Base-by-base conservation (phyloP, 116 monocot genomes). In the Zostera marina region DNA sequence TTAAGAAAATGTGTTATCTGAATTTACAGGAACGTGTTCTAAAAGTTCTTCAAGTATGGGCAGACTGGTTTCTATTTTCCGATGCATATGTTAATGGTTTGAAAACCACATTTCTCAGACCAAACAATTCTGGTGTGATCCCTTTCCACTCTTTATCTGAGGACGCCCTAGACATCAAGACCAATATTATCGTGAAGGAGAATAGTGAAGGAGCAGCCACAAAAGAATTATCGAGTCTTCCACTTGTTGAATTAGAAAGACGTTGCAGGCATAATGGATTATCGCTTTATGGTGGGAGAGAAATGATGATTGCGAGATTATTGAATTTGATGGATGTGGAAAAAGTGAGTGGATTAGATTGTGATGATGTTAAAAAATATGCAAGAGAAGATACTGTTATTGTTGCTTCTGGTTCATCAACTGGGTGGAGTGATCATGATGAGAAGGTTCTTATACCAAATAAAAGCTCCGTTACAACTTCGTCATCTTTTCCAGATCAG, bases 41-140 rank as follows among this genome's bases (percentile, higher is more conserved):
- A 32, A 99, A 99, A 63, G 91, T 99, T 69, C 77, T 99, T 76
- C 99, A 99, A 83, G 99, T 99, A 60, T 99, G 99, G 99, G 78
- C 77, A 39, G 99, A 99, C 61, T 99, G 99, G 99, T 99, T 99
- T 68, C 83, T 99, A 19, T 99, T 99, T 70, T 91, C 99, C 7
- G 99, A 99, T 79, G 87, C 99, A 57, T 99, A 87, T 77, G 73
- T 99, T 41, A 99, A 81, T 74, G 99, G 99, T 1, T 45, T 91
- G 7, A 64, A 79, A 48, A 68, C 87, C 52, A 91, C 99, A 47
- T 99, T 99, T 71, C 87, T 99, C 49, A 68, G 99, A 59, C 79
- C 87, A 11, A 73, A 79, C 24, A 87, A 81, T 65, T 99, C 91
- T 38, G 99, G 99, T 69, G 91, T 99, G 8, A 42, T 53, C 17